Percentiles rank a stretch among this genome's conserved stretches.
These are phyloP conservation scores for Ceratocystis alfenasii DNA, from an alignment of 2,329 filamentous ascomycete genomes.

Conservation along the genomic window DNA sequence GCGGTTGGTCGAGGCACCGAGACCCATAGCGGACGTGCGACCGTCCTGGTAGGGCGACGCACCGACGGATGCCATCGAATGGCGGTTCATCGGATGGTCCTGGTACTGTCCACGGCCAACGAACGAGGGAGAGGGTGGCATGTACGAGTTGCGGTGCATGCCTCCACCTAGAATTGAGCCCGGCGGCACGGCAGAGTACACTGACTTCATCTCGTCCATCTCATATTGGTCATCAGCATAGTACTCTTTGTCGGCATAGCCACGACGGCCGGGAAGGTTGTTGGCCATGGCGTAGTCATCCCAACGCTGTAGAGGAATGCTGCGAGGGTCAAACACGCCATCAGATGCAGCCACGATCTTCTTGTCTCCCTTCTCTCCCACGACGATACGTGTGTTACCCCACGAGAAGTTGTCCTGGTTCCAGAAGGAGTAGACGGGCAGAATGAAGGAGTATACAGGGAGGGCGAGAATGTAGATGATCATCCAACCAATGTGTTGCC, in stretches of 20 bases:
- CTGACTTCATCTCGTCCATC: slow-evolving; percentile 95
- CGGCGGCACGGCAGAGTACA: slow-evolving; percentile 83
- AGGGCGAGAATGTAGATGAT: slow-evolving; percentile 95
- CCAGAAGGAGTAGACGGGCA: slow-evolving; percentile 98
- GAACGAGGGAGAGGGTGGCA: slow-evolving; percentile 73
- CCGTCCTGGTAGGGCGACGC: slow-evolving; percentile 49
- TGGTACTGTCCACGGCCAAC: slow-evolving; percentile 40
- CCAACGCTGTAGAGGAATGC: slow-evolving; percentile 90
- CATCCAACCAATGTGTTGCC: slow-evolving; percentile 99
- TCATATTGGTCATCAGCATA: slow-evolving; percentile 72
- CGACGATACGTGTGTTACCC: slow-evolving; percentile 96
- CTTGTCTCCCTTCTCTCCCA: slow-evolving; percentile 85
- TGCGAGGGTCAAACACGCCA: slow-evolving; percentile 79
- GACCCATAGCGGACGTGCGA: slow-evolving; percentile 52
- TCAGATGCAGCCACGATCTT: slow-evolving; percentile 77
- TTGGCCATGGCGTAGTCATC: slow-evolving; percentile 86
- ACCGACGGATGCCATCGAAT: slow-evolving; percentile 60
- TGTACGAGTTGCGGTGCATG: slow-evolving; percentile 61
- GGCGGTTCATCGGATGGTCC: slow-evolving; percentile 44
- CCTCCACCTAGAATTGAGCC: slow-evolving; percentile 57
- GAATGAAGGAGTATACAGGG: slow-evolving; percentile 81
- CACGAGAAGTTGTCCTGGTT: slow-evolving; percentile 98
- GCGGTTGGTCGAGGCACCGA: slow-evolving; percentile 37
- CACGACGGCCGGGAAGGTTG: slow-evolving; percentile 81
- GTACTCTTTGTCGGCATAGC: slow-evolving; percentile 56